These are phyloP conservation scores for Emericellopsis cladophorae DNA, from an alignment of 2,329 filamentous ascomycete genomes.

Conservation along the genomic window DNA sequence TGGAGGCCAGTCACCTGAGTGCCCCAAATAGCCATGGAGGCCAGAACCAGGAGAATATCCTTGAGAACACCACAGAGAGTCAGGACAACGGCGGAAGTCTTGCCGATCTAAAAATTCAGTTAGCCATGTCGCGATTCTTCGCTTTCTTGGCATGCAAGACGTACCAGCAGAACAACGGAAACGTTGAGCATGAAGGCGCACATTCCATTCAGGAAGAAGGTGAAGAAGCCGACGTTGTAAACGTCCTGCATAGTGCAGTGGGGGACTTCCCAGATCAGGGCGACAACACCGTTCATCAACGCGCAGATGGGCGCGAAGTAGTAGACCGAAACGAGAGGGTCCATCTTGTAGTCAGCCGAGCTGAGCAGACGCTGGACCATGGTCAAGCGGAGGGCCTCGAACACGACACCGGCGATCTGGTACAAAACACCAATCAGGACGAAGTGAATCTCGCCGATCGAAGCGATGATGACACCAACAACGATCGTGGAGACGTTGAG, in stretches of 20 bases:
- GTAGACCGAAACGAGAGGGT: conserved; percentile 77
- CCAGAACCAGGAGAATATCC: conserved; percentile 70
- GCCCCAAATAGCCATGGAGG: conserved; percentile 72
- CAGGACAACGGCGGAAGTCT: conserved; percentile 74
- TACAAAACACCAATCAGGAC: conserved; percentile 67
- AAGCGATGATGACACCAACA: conserved; percentile 86
- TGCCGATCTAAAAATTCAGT: conserved; percentile 53
- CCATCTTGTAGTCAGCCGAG: conserved; percentile 83
- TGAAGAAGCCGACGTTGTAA: conserved; percentile 59
- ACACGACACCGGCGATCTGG: conserved; percentile 66
- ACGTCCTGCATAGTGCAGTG: conserved; percentile 57
- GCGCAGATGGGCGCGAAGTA: conserved; percentile 82
- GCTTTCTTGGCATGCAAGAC: conserved; percentile 15
- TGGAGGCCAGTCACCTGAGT: conserved; percentile 64
- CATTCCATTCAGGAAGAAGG: conserved; percentile 62
- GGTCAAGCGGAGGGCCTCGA: conserved; percentile 72
- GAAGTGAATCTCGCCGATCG: conserved; percentile 91
- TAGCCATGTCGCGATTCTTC: neutral
- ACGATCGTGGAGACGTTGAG: conserved; percentile 93
- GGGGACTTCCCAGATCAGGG: conserved; percentile 63
- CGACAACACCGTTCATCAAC: conserved; percentile 64
- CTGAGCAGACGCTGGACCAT: conserved; percentile 76
- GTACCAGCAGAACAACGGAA: conserved; percentile 74
- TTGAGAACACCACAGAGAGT: conserved; percentile 82
- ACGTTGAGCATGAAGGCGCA: conserved; percentile 75